These are phyloP conservation scores for Lumnitzera littorea DNA, from an alignment of 345 rosid genomes.

Conservation along the genomic window DNA sequence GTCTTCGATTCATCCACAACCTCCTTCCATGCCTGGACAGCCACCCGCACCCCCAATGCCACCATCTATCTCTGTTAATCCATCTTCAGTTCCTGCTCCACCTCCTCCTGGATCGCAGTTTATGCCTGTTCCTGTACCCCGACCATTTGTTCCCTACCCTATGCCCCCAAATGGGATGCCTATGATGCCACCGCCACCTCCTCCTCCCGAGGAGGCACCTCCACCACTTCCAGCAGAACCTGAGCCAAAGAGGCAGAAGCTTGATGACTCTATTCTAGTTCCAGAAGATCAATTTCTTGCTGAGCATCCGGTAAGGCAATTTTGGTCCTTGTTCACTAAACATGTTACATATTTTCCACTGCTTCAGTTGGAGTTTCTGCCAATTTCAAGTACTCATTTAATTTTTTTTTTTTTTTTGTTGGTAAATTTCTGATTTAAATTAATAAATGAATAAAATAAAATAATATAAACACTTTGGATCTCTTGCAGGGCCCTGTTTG, in stretches of 20 bases:
- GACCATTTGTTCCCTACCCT: slow-evolving; percentile 36
- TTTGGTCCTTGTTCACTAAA: background rate
- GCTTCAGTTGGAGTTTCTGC: too few species aligned
- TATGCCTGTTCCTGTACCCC: slow-evolving; percentile 42
- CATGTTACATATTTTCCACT: background rate
- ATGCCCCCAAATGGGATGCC: slow-evolving; percentile 29
- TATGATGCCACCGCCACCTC: slow-evolving; percentile 60
- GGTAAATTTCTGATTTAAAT: background rate
- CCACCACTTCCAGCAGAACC: slow-evolving; percentile 98
- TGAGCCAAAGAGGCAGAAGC: slow-evolving; percentile 83
- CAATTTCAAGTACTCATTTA: background rate
- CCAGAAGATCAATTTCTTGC: slow-evolving; percentile 79
- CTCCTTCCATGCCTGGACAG: slow-evolving; percentile 64
- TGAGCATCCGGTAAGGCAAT: slow-evolving; percentile 47
- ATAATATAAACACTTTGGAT: background rate
- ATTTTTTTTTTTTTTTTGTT: background rate
- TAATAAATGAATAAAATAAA: too few species aligned
- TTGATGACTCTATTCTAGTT: slow-evolving; percentile 69
- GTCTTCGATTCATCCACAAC: slow-evolving; percentile 43
- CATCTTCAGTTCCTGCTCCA: slow-evolving; percentile 38
- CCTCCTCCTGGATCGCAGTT: slow-evolving; percentile 85
- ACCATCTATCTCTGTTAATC: slow-evolving; percentile 30
- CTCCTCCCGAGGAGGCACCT: slow-evolving; percentile 66
- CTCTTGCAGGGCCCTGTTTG: slow-evolving; percentile 53
- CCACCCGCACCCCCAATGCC: slow-evolving; percentile 48